Percentiles rank a stretch among this genome's conserved stretches.
Conservation (phyloP, 2,329 filamentous ascomycete species). For the Colletotrichum tanaceti region DNA sequence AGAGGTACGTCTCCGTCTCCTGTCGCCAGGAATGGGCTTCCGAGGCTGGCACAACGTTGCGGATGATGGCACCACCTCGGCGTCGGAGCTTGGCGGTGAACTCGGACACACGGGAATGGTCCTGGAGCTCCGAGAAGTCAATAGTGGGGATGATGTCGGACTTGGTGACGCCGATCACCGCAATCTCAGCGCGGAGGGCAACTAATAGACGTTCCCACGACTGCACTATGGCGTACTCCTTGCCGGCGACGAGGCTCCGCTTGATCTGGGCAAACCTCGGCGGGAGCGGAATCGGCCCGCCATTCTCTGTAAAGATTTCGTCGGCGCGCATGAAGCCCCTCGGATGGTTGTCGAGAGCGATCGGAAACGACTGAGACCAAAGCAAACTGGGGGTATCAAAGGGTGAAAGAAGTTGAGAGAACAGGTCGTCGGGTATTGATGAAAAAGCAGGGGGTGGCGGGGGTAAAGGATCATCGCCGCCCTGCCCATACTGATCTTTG, state of each 20-base stretch:
- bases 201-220: slow-evolving; percentile 66
- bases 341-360: slow-evolving; percentile 37
- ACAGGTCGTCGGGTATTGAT: slow-evolving; percentile 34
- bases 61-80: slow-evolving; percentile 68
- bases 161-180: slow-evolving; percentile 63
- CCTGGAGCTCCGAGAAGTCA: slow-evolving; percentile 63
- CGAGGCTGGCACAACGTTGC: slow-evolving; percentile 69
- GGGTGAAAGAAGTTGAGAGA: slow-evolving; percentile 33
- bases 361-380: slow-evolving; percentile 40
- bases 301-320: slow-evolving; percentile 38
- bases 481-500: slow-evolving; percentile 16
- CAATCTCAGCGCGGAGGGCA: slow-evolving; percentile 63
- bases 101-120: slow-evolving; percentile 59
- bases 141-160: slow-evolving; percentile 67
- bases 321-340: slow-evolving; percentile 37
- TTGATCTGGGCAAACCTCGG: slow-evolving; percentile 69
- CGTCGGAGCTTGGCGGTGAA: slow-evolving; percentile 55
- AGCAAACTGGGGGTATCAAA: slow-evolving; percentile 41
- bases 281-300: slow-evolving; percentile 62
- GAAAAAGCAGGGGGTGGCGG: slow-evolving; percentile 26
- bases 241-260: slow-evolving; percentile 63
- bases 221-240: slow-evolving; percentile 65
- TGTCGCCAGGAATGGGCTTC: slow-evolving; percentile 68
- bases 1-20: slow-evolving; percentile 62
- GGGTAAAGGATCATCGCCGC: slow-evolving; percentile 24